Evolutionary conservation across 345 rosid genomes (phyloP).

Genomic region (Orychophragmus violaceus): DNA sequence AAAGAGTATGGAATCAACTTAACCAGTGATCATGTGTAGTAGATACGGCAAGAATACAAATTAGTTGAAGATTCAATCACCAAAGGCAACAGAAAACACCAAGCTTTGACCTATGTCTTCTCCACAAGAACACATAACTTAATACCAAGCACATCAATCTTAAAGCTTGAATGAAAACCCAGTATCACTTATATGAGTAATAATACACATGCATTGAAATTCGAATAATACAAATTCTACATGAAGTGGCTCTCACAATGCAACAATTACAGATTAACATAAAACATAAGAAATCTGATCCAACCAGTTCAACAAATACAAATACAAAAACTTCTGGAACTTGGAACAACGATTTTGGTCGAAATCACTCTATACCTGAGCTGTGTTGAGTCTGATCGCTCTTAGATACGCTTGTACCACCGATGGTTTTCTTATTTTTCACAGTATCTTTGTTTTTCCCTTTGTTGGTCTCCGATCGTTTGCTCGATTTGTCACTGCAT

Average conservation of each 20-base stretch:
- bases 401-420: background rate
- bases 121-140: conserved; percentile 9
- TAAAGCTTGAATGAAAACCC: conserved; percentile 7
- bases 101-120: conserved; percentile 3
- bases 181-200: background rate
- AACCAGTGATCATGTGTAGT: background rate
- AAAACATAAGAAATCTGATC: no score
- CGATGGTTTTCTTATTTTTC: background rate
- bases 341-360: background rate
- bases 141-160: no score
- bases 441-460: conserved; percentile 6
- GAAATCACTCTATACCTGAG: conserved; percentile 35
- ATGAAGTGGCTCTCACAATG: background rate
- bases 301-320: background rate
- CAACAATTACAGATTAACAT: background rate
- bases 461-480: conserved; percentile 32
- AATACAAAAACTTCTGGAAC: no score
- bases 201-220: conserved; percentile 23
- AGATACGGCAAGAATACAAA: background rate
- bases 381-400: conserved; percentile 33
- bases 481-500: conserved; percentile 39
- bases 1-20: background rate
- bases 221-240: background rate
- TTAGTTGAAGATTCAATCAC: background rate
- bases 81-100: background rate